A percentile compares a stretch with the other conserved stretches of the same genome.
Evolutionary conservation across 257 asterid genomes (phyloP).

Genomic region (Solanum dulcamara): DNA sequence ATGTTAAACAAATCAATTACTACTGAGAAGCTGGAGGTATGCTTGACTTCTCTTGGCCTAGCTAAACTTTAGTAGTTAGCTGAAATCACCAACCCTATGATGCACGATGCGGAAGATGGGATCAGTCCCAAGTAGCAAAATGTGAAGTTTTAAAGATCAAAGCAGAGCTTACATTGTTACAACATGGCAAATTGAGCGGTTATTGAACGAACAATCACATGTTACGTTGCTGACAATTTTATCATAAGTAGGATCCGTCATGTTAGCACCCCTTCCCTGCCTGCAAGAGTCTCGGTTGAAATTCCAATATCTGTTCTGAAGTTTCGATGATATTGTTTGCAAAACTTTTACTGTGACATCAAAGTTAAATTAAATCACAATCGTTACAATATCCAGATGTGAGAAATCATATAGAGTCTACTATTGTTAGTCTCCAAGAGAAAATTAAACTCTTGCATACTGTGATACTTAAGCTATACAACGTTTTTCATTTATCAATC

Average conservation of each 20-base stretch:
- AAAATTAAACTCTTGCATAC: background rate
- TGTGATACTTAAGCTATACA: background rate
- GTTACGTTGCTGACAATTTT: slow-evolving; percentile 17
- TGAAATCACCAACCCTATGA: background rate
- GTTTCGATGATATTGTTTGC: slow-evolving; percentile 42
- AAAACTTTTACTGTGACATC: slow-evolving; percentile 51
- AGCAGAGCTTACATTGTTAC: slow-evolving; percentile 52
- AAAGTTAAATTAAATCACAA: slow-evolving; percentile 1
- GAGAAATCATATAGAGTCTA: background rate
- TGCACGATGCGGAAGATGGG: background rate
- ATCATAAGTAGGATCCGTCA: background rate
- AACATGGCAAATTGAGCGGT: slow-evolving; percentile 55
- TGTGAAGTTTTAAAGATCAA: background rate
- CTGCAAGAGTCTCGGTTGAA: slow-evolving; percentile 40
- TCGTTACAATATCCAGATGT: background rate
- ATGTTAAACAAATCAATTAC: background rate
- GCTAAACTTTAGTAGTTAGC: background rate
- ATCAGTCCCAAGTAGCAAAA: background rate
- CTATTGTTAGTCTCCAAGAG: background rate
- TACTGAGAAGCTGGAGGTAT: background rate
- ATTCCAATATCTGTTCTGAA: slow-evolving; percentile 47
- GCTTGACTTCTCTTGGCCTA: background rate
- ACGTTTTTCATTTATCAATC: background rate
- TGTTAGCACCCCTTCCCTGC: slow-evolving; percentile 24
- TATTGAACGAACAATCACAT: slow-evolving; percentile 53